Base-by-base conservation (phyloP, 2,329 filamentous ascomycete genomes). In the Fusarium sp. region DNA sequence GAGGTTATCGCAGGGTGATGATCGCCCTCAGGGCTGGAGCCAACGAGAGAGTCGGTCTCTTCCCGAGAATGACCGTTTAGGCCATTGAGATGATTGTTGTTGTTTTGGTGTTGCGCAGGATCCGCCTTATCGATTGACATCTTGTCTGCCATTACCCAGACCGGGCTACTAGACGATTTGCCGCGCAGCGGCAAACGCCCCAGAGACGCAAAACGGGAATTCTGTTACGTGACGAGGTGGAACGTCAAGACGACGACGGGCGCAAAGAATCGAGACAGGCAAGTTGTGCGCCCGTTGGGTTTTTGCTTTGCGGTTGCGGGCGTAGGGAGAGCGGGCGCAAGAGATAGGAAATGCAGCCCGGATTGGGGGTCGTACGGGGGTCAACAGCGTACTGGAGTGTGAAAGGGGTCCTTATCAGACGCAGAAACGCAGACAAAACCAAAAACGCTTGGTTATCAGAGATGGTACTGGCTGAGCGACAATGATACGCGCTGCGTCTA, bases 91-190 rank as follows among this genome's bases (percentile, higher is more conserved):
- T 76, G 69, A 60, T 70, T 68, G 62, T 81, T 78, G 88, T 77
- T 70, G 72, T 75, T 74, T 64, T 78, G 71, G 69, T 74, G 65
- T 61, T 78, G 77, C 71, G 72, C 72, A 66, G 71, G 75, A 71
- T 78, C 72, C 74, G 78, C 87, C 82, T 88, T 88, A 81, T 91
- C 89, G 81, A 91, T 89, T 75, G 90, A 91, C 90, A 91, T 92
- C 76, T 85, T 89, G 83, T 91, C 89, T 83, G 88, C 88, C 89
- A 91, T 68, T 91, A 81, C 85, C 76, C 76, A 74, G 74, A 71
- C 67, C 51, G 76, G 76, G 76, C 68, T 76, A 74, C 56, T 77
- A 78, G 72, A 79, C 76, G 79, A 81, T 73, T 73, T 80, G 79
- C 80, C 80, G 80, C 80, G 71, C 74, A 76, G 80, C 80, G 80